These are phyloP conservation scores for Discostella pseudostelligera DNA, from an alignment of 108 stramenopile species.

Conservation along the genomic window DNA sequence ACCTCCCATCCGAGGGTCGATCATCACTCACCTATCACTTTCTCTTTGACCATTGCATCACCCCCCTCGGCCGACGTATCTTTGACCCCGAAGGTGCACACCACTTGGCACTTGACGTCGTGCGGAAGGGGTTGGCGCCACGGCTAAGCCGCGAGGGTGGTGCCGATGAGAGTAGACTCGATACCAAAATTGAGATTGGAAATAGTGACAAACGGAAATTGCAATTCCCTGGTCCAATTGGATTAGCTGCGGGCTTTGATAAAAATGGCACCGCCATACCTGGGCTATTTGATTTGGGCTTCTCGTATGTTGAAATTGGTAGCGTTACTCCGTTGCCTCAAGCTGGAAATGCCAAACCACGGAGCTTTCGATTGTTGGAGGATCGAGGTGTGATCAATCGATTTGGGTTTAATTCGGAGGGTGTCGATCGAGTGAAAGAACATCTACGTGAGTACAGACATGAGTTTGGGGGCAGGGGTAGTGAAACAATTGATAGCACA, in stretches of 20 bases:
- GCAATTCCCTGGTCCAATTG: conserved; percentile 72
- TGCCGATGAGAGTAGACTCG: neutral
- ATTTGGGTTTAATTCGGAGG: conserved; percentile 93
- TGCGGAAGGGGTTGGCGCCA: conserved; percentile 49
- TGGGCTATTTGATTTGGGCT: conserved; percentile 80
- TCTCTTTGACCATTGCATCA: conserved; percentile 57
- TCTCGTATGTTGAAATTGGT: conserved; percentile 90
- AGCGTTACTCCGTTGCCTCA: conserved; percentile 90
- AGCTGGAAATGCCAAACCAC: conserved; percentile 93
- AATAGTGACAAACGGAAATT: conserved; percentile 17
- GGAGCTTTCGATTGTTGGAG: conserved; percentile 90
- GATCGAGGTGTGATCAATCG: conserved; percentile 93
- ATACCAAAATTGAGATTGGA: conserved; percentile 14
- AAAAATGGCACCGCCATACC: conserved; percentile 86
- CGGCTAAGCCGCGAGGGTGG: conserved; percentile 9
- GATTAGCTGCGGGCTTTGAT: conserved; percentile 97
- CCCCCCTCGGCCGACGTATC: conserved; percentile 58
- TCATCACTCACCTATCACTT: conserved; percentile 66
- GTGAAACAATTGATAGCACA: conserved; percentile 1
- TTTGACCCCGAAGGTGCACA: conserved; percentile 65
- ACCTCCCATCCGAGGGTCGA: conserved; percentile 74
- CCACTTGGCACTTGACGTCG: conserved; percentile 54
- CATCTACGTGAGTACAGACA: conserved; percentile 56
- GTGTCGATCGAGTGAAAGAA: conserved; percentile 57
- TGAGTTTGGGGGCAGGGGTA: conserved; percentile 67